These are phyloP conservation scores for Limonomyces culmigenus DNA, from an alignment of 1,284 basidiomycete genomes.

Conservation along the genomic window DNA sequence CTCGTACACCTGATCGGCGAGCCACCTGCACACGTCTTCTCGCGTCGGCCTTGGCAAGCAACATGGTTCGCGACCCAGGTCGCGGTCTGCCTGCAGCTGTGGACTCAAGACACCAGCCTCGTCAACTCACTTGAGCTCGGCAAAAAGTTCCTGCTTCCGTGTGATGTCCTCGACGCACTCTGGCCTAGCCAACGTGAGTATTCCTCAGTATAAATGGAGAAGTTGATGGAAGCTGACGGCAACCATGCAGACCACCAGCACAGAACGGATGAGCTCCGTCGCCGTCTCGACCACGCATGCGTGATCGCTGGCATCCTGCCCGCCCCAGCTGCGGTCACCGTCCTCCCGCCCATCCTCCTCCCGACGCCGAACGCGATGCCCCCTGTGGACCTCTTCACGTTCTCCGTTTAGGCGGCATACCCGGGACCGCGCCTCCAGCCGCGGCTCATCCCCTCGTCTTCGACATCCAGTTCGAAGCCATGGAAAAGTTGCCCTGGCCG, in stretches of 20 bases:
- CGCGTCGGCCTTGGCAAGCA: conserved; percentile 48
- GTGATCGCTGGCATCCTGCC: not conserved
- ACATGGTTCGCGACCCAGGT: conserved; percentile 57
- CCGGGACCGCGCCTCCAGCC: too few relatives aligned
- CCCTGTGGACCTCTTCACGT: too few relatives aligned
- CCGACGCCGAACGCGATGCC: too few relatives aligned
- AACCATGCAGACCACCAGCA: not conserved
- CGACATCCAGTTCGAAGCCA: too few relatives aligned
- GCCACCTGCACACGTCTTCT: conserved; percentile 31
- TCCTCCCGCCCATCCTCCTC: too few relatives aligned
- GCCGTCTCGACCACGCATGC: not conserved
- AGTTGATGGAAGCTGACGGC: not conserved
- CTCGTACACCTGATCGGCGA: conserved; percentile 30
- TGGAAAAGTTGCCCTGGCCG: too few relatives aligned
- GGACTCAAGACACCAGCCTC: conserved; percentile 41
- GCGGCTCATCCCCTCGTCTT: too few relatives aligned
- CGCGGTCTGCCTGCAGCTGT: conserved; percentile 47
- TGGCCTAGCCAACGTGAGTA: conserved; percentile 56
- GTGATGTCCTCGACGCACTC: conserved; percentile 48
- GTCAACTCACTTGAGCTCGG: conserved; percentile 46
- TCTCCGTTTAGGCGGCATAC: too few relatives aligned
- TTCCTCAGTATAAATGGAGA: conserved; percentile 2
- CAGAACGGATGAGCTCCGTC: not conserved
- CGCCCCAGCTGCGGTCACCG: too few relatives aligned
- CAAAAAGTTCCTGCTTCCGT: conserved; percentile 40